Evolutionary conservation across 179 eudicot genomes (phyloP).

Genomic region (Beta lomatogona): DNA sequence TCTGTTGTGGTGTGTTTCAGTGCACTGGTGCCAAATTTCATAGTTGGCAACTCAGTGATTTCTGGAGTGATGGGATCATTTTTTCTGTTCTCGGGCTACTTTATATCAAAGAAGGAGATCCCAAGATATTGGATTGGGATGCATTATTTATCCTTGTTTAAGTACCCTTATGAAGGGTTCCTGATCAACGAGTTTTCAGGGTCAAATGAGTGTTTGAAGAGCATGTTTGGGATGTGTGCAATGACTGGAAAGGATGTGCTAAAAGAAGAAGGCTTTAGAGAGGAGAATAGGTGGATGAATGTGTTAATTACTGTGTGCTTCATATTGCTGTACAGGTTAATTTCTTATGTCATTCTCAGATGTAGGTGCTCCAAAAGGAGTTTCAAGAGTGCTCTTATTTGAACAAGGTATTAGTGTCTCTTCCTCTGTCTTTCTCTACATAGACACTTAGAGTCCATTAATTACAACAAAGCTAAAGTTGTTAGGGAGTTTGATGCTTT

Average conservation of each 20-base stretch:
- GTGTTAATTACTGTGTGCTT: conserved; percentile 73
- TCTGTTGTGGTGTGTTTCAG: conserved; percentile 95
- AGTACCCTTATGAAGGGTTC: conserved; percentile 95
- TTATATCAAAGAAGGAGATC: conserved; percentile 73
- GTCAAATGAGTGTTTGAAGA: conserved; percentile 59
- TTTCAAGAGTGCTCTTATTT: conserved; percentile 45
- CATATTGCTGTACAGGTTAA: conserved; percentile 79
- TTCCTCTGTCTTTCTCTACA: neutral
- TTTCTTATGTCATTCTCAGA: conserved; percentile 82
- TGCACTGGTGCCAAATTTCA: conserved; percentile 90
- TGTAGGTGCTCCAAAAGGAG: conserved; percentile 70
- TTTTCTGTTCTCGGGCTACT: conserved; percentile 96
- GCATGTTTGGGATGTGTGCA: conserved; percentile 66
- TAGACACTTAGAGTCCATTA: neutral
- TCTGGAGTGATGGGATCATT: conserved; percentile 93
- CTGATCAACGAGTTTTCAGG: conserved; percentile 88
- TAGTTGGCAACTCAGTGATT: conserved; percentile 88
- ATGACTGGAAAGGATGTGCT: conserved; percentile 79
- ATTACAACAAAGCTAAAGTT: neutral
- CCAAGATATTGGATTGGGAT: conserved; percentile 90
- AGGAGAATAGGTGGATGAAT: conserved; percentile 78
- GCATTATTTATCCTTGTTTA: conserved; percentile 91
- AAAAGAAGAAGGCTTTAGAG: conserved; percentile 76
- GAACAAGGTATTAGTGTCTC: conserved; percentile 28
- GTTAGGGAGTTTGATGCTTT: conserved; percentile 6